Percentiles rank a stretch among this genome's conserved stretches.
Conservation (phyloP, 148 eudicot species). For the Oxyria digyna region DNA sequence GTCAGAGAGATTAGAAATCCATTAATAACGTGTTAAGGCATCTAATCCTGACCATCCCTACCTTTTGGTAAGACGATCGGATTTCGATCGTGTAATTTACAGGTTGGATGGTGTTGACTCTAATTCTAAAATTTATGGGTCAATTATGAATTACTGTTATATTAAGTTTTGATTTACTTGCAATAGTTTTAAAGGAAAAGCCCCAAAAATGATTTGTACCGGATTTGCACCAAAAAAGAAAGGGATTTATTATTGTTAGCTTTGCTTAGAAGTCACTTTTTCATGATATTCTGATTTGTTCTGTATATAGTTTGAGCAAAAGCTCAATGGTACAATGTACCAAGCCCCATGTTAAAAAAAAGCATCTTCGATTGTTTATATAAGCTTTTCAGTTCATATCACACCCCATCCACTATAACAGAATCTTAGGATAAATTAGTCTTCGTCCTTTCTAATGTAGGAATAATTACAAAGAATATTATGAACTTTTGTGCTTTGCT, state of each 20-base stretch:
- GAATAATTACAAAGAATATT: neutral
- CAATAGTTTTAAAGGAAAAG: neutral
- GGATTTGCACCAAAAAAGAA: neutral
- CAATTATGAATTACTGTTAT: neutral
- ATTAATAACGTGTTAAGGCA: neutral
- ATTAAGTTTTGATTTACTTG: neutral
- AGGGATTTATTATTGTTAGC: neutral
- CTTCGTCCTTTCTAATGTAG: conserved; percentile 15
- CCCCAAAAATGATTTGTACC: neutral
- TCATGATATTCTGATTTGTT: conserved; percentile 1
- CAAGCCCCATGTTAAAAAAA: conserved; percentile 43
- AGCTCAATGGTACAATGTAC: conserved; percentile 14
- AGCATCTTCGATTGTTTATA: conserved; percentile 38
- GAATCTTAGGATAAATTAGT: conserved; percentile 37
- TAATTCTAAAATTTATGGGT: neutral
- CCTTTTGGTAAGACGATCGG: neutral
- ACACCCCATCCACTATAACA: conserved; percentile 31
- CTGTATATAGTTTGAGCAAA: conserved; percentile 8
- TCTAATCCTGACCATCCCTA: neutral
- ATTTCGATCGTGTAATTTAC: neutral
- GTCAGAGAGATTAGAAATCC: neutral
- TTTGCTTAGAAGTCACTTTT: conserved; percentile 6
- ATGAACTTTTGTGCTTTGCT: neutral
- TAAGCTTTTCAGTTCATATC: too few relatives aligned
- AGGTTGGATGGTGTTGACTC: neutral